Conservation (phyloP, 768 basidiomycete genomes). For the Xanthoconium stramineum region DNA sequence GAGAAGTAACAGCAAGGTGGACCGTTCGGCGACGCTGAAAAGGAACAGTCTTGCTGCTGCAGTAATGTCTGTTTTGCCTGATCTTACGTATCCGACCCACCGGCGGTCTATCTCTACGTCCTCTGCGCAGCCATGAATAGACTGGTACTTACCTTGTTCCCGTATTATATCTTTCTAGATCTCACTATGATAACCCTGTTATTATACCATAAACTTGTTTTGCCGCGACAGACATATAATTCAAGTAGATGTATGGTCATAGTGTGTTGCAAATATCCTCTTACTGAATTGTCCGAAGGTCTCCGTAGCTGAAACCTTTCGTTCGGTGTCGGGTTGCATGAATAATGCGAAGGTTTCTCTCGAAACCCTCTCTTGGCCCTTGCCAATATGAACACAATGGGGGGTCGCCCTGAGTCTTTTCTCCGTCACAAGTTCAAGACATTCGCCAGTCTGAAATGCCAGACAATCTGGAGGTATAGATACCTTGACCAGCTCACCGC, state of each 20-base stretch:
- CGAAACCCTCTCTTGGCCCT: conserved; percentile 49
- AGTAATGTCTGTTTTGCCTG: conserved; percentile 59
- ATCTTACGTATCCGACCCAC: conserved; percentile 43
- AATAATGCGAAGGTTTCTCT: conserved; percentile 90
- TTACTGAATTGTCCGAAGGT: conserved; percentile 93
- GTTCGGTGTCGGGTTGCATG: conserved; percentile 85
- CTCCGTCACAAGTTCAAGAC: conserved; percentile 84
- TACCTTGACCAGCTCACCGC: conserved; percentile 75
- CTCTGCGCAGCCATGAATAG: conserved; percentile 21
- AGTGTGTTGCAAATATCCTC: conserved; percentile 65
- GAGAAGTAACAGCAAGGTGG: conserved; percentile 37
- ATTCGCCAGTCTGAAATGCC: conserved; percentile 97
- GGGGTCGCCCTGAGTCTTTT: conserved; percentile 86
- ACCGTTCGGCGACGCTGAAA: conserved; percentile 41
- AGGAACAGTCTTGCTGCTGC: conserved; percentile 64
- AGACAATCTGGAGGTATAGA: conserved; percentile 80
- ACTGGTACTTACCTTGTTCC: background rate
- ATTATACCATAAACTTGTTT: conserved; percentile 5
- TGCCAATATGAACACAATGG: conserved; percentile 85
- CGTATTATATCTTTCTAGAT: background rate
- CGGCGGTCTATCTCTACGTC: conserved; percentile 39
- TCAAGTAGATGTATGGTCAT: conserved; percentile 21
- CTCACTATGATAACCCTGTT: background rate
- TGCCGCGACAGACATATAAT: conserved; percentile 12
- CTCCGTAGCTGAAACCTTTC: conserved; percentile 61